These are phyloP conservation scores for Cladosporium sp. DNA, from an alignment of 2,329 filamentous ascomycete genomes.

Conservation along the genomic window DNA sequence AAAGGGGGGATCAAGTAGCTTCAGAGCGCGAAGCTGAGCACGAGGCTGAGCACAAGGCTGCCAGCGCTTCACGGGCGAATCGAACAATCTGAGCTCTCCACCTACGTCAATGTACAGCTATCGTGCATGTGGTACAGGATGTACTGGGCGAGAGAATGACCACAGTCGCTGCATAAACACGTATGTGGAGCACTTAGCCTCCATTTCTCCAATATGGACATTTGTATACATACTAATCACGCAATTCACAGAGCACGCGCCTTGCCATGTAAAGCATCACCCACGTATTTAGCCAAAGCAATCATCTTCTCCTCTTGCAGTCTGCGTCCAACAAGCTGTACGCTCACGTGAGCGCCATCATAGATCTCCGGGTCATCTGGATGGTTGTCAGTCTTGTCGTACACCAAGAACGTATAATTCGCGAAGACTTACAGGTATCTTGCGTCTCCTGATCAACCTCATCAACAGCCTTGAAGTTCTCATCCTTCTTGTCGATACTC, in stretches of 20 bases:
- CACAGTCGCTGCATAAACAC: background rate
- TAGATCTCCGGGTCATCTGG: conserved; percentile 43
- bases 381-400: conserved; percentile 22
- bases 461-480: conserved; percentile 39
- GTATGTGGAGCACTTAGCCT: background rate
- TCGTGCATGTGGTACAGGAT: background rate
- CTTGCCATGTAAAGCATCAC: conserved; percentile 27
- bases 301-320: conserved; percentile 44
- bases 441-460: conserved; percentile 45
- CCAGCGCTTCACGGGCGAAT: background rate
- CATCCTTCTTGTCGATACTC: conserved; percentile 48
- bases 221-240: background rate
- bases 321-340: conserved; percentile 40
- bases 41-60: too few species aligned
- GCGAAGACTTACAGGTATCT: conserved; percentile 43
- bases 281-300: conserved; percentile 39
- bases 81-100: background rate
- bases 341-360: conserved; percentile 41
- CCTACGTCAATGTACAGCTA: background rate
- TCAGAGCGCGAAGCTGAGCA: background rate
- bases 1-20: background rate
- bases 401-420: background rate
- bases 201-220: background rate
- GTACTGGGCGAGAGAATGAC: too few species aligned
- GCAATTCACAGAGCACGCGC: conserved; percentile 1